These are phyloP conservation scores for Carex littledalei DNA, from an alignment of 176 grass and related monocot species.

Conservation along the genomic window DNA sequence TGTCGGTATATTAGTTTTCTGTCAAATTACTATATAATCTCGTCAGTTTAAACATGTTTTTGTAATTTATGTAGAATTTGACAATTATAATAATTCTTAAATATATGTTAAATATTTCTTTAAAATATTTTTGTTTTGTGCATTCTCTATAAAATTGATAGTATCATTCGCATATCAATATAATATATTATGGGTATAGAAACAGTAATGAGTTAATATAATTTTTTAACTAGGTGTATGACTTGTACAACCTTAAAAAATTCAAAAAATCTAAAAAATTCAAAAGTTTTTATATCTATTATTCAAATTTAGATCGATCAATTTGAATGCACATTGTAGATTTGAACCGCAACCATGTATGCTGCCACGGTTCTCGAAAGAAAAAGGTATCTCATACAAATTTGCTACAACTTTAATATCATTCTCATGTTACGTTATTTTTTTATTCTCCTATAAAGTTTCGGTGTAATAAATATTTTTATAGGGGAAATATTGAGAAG, in stretches of 20 bases:
- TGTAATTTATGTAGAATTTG: neutral
- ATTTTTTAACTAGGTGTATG: neutral
- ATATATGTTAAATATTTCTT: neutral
- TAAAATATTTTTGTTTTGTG: too few species aligned
- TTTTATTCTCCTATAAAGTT: too few species aligned
- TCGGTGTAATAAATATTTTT: too few species aligned
- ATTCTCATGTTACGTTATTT: too few species aligned
- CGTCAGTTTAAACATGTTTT: neutral
- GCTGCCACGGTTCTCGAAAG: too few species aligned
- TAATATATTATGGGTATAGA: neutral
- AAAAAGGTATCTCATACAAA: too few species aligned
- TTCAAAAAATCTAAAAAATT: neutral
- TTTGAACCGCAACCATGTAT: too few species aligned
- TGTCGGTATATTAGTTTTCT: neutral
- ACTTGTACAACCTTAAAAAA: neutral
- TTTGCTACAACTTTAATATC: too few species aligned
- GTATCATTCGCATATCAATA: neutral
- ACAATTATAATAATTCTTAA: neutral
- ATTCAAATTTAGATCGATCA: neutral
- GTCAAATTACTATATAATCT: neutral
- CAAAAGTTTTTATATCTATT: neutral
- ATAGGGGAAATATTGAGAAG: too few species aligned
- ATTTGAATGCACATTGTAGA: neutral
- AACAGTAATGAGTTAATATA: neutral
- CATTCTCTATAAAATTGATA: too few species aligned